These are phyloP conservation scores for Gossypium stocksii DNA, from an alignment of 345 rosid genomes.

Conservation along the genomic window DNA sequence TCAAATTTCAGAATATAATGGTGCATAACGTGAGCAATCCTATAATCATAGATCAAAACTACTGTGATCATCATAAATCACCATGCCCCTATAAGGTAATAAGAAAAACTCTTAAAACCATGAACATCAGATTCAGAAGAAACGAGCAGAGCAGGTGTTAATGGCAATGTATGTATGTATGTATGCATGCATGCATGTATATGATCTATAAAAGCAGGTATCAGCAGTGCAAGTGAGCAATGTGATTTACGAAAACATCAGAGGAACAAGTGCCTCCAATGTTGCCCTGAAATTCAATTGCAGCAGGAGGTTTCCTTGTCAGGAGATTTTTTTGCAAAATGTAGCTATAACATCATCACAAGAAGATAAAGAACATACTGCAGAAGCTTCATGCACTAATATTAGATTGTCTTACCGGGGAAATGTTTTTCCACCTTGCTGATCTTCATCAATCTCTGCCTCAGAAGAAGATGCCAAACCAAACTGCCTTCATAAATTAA, in stretches of 20 bases:
- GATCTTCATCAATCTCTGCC: neutral
- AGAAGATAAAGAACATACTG: slow-evolving; percentile 15
- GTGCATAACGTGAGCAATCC: slow-evolving; percentile 78
- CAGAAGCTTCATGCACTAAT: slow-evolving; percentile 60
- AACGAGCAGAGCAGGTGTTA: neutral
- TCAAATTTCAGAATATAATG: slow-evolving; percentile 49
- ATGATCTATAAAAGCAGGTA: slow-evolving; percentile 24
- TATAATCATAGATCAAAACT: slow-evolving; percentile 71
- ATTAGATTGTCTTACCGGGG: slow-evolving; percentile 33
- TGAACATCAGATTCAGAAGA: slow-evolving; percentile 27
- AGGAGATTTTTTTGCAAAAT: slow-evolving; percentile 50
- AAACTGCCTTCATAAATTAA: neutral
- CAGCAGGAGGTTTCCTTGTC: slow-evolving; percentile 54
- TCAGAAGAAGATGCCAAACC: neutral
- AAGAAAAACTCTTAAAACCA: neutral
- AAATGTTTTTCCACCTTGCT: slow-evolving; percentile 49
- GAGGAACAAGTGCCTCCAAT: slow-evolving; percentile 69
- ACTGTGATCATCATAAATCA: slow-evolving; percentile 47
- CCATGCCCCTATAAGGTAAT: slow-evolving; percentile 63
- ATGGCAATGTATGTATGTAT: neutral
- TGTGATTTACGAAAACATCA: slow-evolving; percentile 42
- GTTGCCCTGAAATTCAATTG: slow-evolving; percentile 62
- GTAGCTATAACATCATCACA: slow-evolving; percentile 26
- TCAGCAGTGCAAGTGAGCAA: slow-evolving; percentile 75
- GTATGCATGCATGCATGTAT: neutral